Evolutionary conservation across 768 basidiomycete genomes (phyloP).

Genomic region (Leccinum aurantiacum): DNA sequence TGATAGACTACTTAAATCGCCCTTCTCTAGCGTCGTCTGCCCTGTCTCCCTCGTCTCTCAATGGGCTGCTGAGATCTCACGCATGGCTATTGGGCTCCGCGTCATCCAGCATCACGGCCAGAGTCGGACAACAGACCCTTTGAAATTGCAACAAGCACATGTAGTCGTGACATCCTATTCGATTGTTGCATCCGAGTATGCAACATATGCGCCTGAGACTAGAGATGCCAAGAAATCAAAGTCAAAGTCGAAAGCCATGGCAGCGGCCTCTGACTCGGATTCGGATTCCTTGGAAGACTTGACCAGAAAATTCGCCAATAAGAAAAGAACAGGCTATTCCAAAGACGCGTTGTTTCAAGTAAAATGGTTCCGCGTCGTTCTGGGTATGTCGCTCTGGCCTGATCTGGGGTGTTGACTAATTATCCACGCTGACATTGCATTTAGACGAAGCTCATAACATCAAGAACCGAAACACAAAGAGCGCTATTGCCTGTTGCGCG

Average conservation of each 20-base stretch:
- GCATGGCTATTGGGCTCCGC: constrained; percentile 61
- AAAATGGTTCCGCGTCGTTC: constrained; percentile 82
- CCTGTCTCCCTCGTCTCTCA: constrained; percentile 87
- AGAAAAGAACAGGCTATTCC: constrained; percentile 44
- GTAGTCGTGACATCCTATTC: constrained; percentile 89
- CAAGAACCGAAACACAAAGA: constrained; percentile 81
- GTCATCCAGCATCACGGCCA: constrained; percentile 87
- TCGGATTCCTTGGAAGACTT: constrained; percentile 42
- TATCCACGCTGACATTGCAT: background rate
- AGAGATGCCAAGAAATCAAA: constrained; percentile 54
- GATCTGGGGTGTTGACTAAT: no score
- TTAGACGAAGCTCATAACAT: constrained; percentile 95
- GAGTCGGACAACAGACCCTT: constrained; percentile 64
- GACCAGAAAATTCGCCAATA: constrained; percentile 38
- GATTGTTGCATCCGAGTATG: constrained; percentile 78
- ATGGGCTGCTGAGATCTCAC: constrained; percentile 85
- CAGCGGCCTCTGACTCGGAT: constrained; percentile 30
- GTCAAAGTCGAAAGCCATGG: constrained; percentile 33
- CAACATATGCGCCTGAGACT: constrained; percentile 44
- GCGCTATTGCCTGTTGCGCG: constrained; percentile 74
- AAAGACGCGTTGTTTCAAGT: constrained; percentile 73
- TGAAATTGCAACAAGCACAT: constrained; percentile 51
- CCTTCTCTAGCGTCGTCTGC: constrained; percentile 66
- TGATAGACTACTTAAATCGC: background rate
- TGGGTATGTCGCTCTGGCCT: constrained; percentile 50